Conservation (phyloP, 805 yeast species). For the Candida patagonica region DNA sequence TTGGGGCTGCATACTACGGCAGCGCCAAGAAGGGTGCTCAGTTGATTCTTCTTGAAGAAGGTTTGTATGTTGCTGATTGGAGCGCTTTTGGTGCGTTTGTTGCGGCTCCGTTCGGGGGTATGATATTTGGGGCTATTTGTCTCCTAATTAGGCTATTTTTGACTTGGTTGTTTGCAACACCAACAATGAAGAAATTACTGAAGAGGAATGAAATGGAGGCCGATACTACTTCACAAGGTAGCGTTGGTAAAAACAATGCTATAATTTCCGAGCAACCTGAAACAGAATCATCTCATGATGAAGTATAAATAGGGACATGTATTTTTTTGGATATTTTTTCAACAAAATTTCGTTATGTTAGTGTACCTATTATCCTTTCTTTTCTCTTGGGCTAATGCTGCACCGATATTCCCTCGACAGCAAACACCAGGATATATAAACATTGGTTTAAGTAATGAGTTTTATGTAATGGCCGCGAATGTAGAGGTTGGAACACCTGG, state of each 20-base stretch:
- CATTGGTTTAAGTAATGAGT: slow-evolving; percentile 4
- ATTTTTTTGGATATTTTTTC: not conserved
- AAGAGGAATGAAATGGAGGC: no score
- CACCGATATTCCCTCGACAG: not conserved
- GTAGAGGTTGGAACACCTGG: slow-evolving; percentile 35
- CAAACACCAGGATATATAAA: slow-evolving; percentile 1
- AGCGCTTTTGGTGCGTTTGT: slow-evolving; percentile 92
- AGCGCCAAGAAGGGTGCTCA: slow-evolving; percentile 69
- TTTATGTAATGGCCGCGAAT: slow-evolving; percentile 11
- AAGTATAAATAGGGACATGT: not conserved
- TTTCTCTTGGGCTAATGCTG: not conserved
- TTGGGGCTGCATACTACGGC: slow-evolving; percentile 72
- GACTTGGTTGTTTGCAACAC: slow-evolving; percentile 12
- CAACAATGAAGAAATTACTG: slow-evolving; percentile 2
- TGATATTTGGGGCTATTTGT: slow-evolving; percentile 45
- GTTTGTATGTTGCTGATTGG: slow-evolving; percentile 80
- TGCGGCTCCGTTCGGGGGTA: slow-evolving; percentile 77
- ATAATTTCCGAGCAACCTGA: slow-evolving; percentile 29
- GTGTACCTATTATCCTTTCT: no score
- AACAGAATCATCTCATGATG: not conserved
- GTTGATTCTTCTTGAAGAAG: slow-evolving; percentile 52
- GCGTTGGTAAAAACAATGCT: slow-evolving; percentile 31
- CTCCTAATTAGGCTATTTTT: slow-evolving; percentile 30
- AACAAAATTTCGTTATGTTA: no score
- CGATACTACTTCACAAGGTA: slow-evolving; percentile 27